phyloP scores from a whole-genome alignment of 345 rosid genomes.

The Psidium friedrichsthalianum region DNA sequence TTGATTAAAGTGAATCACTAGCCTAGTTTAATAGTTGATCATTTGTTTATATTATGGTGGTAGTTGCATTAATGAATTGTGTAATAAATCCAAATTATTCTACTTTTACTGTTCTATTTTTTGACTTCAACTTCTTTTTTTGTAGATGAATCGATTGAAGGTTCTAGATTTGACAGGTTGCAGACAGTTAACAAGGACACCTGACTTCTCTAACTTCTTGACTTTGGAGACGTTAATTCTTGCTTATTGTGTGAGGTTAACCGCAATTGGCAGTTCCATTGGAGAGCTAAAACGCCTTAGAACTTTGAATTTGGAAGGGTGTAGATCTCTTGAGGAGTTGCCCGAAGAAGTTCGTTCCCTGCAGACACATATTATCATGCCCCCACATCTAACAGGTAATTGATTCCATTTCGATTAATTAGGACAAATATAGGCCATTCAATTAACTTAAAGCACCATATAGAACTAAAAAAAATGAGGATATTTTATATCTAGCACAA shows the following conservation, averaged over 20 bases:
- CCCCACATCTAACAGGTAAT: background rate
- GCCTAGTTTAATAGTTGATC: background rate
- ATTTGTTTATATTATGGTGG: background rate
- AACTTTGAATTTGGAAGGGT: background rate
- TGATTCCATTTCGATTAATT: background rate
- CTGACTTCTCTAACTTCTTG: background rate
- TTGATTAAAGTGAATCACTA: background rate
- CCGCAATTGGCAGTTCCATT: background rate
- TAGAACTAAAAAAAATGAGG: background rate
- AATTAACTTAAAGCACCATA: background rate
- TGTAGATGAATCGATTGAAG: background rate
- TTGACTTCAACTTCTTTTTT: background rate
- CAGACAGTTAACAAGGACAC: background rate
- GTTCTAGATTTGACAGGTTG: background rate
- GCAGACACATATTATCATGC: background rate
- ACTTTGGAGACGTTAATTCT: background rate
- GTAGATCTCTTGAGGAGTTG: background rate
- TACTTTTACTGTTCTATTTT: background rate
- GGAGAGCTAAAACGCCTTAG: background rate
- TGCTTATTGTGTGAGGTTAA: background rate
- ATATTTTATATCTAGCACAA: background rate
- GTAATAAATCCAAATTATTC: too few species aligned
- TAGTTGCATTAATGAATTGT: background rate
- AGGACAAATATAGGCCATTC: background rate
- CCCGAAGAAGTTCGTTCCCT: background rate